A percentile compares a stretch with the other conserved stretches of the same genome.
Conservation (phyloP, 352 stramenopile species). For the Blastocystis sp. region DNA sequence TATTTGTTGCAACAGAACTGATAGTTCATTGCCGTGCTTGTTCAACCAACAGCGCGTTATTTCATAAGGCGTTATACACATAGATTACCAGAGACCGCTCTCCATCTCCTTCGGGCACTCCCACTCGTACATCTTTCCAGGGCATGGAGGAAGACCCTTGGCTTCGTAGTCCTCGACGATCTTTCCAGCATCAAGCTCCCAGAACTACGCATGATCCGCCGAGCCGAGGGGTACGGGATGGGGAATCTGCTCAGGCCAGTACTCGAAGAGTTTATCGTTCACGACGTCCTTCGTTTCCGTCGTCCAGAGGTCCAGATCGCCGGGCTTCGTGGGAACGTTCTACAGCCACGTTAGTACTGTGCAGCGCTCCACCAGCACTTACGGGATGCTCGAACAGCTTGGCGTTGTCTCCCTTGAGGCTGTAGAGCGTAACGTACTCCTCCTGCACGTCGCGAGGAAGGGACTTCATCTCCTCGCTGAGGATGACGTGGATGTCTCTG, state of each 20-base stretch:
- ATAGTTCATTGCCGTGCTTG: conserved; percentile 1
- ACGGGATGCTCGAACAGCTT: conserved; percentile 59
- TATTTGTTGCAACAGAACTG: conserved; percentile 7
- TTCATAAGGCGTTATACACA: no score
- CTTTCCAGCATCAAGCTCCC: conserved; percentile 48
- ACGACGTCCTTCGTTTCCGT: conserved; percentile 49
- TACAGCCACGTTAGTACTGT: neutral
- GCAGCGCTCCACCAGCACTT: neutral
- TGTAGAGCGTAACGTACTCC: conserved; percentile 28
- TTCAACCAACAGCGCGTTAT: conserved; percentile 4
- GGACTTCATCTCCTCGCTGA: conserved; percentile 50
- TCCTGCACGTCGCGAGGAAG: conserved; percentile 45
- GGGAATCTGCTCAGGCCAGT: neutral
- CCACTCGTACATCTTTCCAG: conserved; percentile 68
- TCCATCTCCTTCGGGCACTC: conserved; percentile 68
- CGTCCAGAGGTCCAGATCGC: conserved; percentile 44
- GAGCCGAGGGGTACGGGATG: conserved; percentile 31
- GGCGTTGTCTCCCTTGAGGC: conserved; percentile 2
- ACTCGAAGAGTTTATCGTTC: conserved; percentile 36
- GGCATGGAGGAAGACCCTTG: conserved; percentile 62
- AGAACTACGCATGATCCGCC: conserved; percentile 32
- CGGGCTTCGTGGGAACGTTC: conserved; percentile 36
- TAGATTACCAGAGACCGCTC: conserved; percentile 40
- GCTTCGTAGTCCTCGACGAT: conserved; percentile 59
- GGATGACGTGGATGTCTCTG: conserved; percentile 56